A percentile compares a stretch with the other conserved stretches of the same genome.
Conservation (phyloP, 2,329 filamentous ascomycete genomes). For the Ceratocystis smalleyi region DNA sequence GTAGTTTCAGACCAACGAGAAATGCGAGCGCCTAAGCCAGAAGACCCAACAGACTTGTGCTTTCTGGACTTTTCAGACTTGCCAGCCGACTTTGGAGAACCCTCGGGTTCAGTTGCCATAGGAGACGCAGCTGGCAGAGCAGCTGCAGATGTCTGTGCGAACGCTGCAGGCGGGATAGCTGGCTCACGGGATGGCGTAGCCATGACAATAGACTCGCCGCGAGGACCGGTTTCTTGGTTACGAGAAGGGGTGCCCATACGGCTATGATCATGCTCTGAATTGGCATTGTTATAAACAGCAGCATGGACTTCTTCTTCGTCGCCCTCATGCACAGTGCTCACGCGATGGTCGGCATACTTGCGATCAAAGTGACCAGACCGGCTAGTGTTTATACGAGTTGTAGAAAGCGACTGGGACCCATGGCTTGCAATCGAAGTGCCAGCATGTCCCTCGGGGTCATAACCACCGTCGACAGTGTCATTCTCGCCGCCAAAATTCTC, state of each 20-base stretch:
- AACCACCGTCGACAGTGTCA: constrained; percentile 53
- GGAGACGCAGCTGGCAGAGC: background rate
- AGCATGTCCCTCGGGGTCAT: constrained; percentile 37
- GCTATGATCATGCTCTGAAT: constrained; percentile 25
- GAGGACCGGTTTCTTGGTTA: constrained; percentile 7
- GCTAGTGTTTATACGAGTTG: constrained; percentile 35
- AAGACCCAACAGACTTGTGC: constrained; percentile 73
- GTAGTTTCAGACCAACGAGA: constrained; percentile 97
- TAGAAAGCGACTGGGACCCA: constrained; percentile 24
- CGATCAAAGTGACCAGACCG: constrained; percentile 56
- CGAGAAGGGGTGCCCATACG: constrained; percentile 3
- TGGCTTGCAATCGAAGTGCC: constrained; percentile 31
- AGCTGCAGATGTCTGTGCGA: constrained; percentile 1
- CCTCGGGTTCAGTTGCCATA: constrained; percentile 50
- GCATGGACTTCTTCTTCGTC: constrained; percentile 49
- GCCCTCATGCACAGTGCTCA: constrained; percentile 76
- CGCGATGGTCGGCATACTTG: constrained; percentile 58
- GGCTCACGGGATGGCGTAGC: constrained; percentile 10
- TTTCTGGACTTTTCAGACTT: constrained; percentile 64
- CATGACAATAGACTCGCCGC: constrained; percentile 13
- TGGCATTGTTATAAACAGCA: constrained; percentile 30
- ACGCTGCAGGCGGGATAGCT: constrained; percentile 6
- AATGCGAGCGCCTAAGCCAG: constrained; percentile 72
- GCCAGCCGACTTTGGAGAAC: constrained; percentile 42
- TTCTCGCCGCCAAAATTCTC: constrained; percentile 59